A percentile compares a stretch with the other conserved stretches of the same genome.
These are phyloP conservation scores for Scedosporium boydii DNA, from an alignment of 2,329 filamentous ascomycete species.

Conservation along the genomic window DNA sequence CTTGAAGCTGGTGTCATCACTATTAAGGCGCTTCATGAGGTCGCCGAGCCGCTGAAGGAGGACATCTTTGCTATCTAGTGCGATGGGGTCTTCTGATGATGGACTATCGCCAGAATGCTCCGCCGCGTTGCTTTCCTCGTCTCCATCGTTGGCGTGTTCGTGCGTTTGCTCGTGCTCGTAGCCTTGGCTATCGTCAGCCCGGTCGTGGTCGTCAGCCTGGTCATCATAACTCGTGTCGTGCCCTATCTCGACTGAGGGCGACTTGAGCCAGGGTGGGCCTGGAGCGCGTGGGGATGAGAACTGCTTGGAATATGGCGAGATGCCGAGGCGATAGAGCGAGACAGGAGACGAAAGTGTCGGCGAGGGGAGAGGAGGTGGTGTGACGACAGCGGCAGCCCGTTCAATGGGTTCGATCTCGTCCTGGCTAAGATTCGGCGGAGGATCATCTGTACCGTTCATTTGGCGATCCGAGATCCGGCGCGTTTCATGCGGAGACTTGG, in stretches of 20 bases:
- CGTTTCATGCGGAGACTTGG: not conserved
- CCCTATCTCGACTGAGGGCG: not conserved
- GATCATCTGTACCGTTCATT: constrained; percentile 4
- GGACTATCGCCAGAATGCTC: not conserved
- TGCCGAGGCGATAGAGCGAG: constrained; percentile 18
- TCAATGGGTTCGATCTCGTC: not conserved
- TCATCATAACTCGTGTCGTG: not conserved
- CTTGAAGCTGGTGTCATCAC: constrained; percentile 15
- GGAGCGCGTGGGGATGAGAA: constrained; percentile 14
- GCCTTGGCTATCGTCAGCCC: not conserved
- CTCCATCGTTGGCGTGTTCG: not conserved
- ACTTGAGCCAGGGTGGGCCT: constrained; percentile 6
- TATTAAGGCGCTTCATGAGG: constrained; percentile 26
- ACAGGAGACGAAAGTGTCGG: constrained; percentile 15
- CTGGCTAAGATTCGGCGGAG: not conserved
- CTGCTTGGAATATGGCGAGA: constrained; percentile 22
- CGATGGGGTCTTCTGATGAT: constrained; percentile 14
- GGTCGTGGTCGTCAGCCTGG: not conserved
- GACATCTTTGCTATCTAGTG: constrained; percentile 27
- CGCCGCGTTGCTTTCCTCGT: not conserved
- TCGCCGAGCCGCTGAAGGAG: constrained; percentile 29
- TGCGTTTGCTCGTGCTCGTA: not conserved
- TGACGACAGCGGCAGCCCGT: not conserved
- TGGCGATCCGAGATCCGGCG: not conserved
- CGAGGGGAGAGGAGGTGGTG: constrained; percentile 14